Conservation (phyloP, 108 stramenopile genomes). For the Skeletonema tropicum region DNA sequence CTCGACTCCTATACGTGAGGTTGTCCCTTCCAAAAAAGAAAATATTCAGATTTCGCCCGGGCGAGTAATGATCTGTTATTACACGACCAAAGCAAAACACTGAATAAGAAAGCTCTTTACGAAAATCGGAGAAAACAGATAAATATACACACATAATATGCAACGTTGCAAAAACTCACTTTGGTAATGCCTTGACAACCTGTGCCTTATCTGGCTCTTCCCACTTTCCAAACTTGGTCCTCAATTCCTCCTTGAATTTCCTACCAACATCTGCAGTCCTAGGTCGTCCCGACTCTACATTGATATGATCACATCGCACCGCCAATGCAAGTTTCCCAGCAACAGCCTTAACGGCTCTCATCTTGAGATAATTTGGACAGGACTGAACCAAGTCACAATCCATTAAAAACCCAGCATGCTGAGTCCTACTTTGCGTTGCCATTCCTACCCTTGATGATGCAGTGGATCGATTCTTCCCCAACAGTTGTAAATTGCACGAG, state of each 20-base stretch:
- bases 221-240: constrained; percentile 88
- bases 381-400: constrained; percentile 82
- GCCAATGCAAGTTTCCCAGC: constrained; percentile 84
- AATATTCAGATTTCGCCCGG: constrained; percentile 5
- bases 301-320: constrained; percentile 80
- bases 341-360: constrained; percentile 88
- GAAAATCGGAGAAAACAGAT: background rate
- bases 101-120: constrained; percentile 7
- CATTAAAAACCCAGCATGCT: constrained; percentile 82
- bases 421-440: constrained; percentile 35
- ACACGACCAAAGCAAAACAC: background rate
- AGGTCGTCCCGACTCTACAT: constrained; percentile 65
- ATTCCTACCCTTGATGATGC: constrained; percentile 48
- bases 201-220: constrained; percentile 93
- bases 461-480: constrained; percentile 68
- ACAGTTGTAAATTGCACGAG: constrained; percentile 83
- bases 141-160: background rate
- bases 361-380: constrained; percentile 71
- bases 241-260: constrained; percentile 64
- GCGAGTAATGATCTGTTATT: constrained; percentile 3
- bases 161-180: constrained; percentile 70
- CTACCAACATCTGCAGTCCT: constrained; percentile 55
- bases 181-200: constrained; percentile 93
- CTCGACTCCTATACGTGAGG: no score
- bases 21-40: background rate